Evolutionary conservation across 352 stramenopile species (phyloP).

Genomic region (Globisporangium cystogenes): DNA sequence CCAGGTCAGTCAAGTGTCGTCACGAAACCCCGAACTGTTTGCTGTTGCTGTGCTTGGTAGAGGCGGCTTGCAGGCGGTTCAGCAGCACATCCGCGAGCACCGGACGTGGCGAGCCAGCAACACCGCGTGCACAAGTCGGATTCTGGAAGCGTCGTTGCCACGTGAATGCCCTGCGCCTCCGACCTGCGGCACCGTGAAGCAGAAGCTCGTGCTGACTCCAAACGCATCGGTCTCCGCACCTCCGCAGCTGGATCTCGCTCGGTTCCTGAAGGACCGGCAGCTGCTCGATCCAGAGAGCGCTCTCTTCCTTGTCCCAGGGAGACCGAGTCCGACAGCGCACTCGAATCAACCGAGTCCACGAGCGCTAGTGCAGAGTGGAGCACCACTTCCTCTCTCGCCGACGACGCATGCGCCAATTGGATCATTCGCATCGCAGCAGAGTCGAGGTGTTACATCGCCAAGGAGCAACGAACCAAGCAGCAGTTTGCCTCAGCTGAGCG

Average conservation of each 20-base stretch:
- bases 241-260: constrained; percentile 3
- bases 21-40: constrained; percentile 21
- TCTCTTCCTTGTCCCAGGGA: not conserved
- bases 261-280: constrained; percentile 11
- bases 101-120: constrained; percentile 22
- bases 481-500: not conserved
- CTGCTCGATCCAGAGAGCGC: not conserved
- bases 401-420: constrained; percentile 7
- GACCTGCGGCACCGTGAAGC: not conserved
- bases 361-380: not conserved
- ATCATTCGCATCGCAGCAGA: constrained; percentile 1
- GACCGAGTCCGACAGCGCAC: not conserved
- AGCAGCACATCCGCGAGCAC: constrained; percentile 19
- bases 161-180: constrained; percentile 4
- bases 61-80: constrained; percentile 22
- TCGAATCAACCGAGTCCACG: constrained; percentile 1
- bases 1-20: not conserved
- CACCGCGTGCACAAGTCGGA: constrained; percentile 17
- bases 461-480: not conserved
- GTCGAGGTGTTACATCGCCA: not conserved
- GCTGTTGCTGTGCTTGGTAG: constrained; percentile 24
- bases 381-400: not conserved
- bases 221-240: not conserved
- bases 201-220: constrained; percentile 3
- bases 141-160: constrained; percentile 12